Evolutionary conservation across 2,329 filamentous ascomycete genomes (phyloP).

Genomic region (Colletotrichum godetiae): DNA sequence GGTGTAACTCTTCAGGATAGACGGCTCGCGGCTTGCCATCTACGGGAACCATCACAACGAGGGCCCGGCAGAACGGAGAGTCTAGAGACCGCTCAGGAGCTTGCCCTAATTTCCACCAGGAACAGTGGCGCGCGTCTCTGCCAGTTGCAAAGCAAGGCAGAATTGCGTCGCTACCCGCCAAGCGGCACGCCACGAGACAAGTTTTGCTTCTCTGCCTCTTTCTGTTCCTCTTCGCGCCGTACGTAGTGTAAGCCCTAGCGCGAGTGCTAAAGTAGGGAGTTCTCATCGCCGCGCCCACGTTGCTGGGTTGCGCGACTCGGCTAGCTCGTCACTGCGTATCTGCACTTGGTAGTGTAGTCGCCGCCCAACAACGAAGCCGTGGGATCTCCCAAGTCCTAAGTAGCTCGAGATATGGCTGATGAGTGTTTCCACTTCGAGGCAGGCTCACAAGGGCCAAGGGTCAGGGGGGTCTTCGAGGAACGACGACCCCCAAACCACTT

Average conservation of each 20-base stretch:
- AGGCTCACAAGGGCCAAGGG: slow-evolving; percentile 10
- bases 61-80: background rate
- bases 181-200: slow-evolving; percentile 21
- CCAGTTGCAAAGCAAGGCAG: slow-evolving; percentile 11
- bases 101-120: slow-evolving; percentile 34
- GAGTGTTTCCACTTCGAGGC: background rate
- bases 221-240: background rate
- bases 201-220: background rate
- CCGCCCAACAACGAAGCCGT: background rate
- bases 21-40: background rate
- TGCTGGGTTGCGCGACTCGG: slow-evolving; percentile 26
- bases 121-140: slow-evolving; percentile 32
- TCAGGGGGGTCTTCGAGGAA: background rate
- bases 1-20: background rate
- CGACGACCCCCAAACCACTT: background rate
- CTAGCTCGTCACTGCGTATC: slow-evolving; percentile 3
- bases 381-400: background rate
- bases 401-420: background rate
- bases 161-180: slow-evolving; percentile 23
- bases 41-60: background rate
- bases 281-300: slow-evolving; percentile 24
- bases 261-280: slow-evolving; percentile 20
- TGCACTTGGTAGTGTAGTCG: background rate
- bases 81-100: slow-evolving; percentile 1
- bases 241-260: slow-evolving; percentile 23